A percentile compares a stretch with the other conserved stretches of the same genome.
phyloP scores from a whole-genome alignment of 495 filamentous ascomycete species.

The Bombardia bombarda region DNA sequence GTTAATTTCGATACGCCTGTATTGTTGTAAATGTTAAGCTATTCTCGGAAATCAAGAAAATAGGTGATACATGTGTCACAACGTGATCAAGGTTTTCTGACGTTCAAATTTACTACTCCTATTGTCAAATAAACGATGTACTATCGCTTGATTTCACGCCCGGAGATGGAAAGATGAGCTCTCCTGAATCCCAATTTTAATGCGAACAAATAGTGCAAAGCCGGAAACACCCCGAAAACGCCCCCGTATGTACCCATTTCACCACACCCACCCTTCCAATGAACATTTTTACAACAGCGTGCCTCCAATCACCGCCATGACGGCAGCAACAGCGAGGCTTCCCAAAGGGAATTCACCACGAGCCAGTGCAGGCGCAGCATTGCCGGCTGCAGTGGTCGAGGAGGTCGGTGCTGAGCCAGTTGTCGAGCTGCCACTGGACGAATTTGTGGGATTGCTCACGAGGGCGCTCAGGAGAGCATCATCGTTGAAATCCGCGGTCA shows the following conservation, averaged over 20 bases:
- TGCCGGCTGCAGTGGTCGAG: constrained; percentile 9
- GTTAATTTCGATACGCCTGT: neutral
- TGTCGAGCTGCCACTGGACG: constrained; percentile 1
- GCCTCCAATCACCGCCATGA: constrained; percentile 16
- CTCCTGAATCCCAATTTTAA: neutral
- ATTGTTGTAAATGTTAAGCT: too few species aligned
- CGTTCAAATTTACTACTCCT: too few species aligned
- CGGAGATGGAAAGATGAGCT: neutral
- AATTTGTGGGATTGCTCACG: constrained; percentile 5
- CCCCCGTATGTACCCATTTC: too few species aligned
- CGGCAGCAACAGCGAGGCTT: constrained; percentile 11
- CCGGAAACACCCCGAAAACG: too few species aligned
- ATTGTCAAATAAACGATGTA: neutral
- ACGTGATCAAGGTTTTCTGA: too few species aligned
- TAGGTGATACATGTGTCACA: too few species aligned
- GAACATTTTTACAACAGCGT: constrained; percentile 9
- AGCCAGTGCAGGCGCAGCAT: constrained; percentile 13
- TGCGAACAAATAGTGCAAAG: too few species aligned
- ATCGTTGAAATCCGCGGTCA: constrained; percentile 24
- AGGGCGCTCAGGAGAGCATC: constrained; percentile 28
- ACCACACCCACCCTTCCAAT: neutral
- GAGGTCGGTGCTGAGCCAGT: constrained; percentile 3
- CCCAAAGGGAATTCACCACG: constrained; percentile 6
- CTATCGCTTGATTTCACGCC: neutral
- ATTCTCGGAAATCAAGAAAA: too few species aligned